Evolutionary conservation across 768 basidiomycete species (phyloP), one percentile per base, ranked within the genome.

Genomic region (Suillus lakei): DNA sequence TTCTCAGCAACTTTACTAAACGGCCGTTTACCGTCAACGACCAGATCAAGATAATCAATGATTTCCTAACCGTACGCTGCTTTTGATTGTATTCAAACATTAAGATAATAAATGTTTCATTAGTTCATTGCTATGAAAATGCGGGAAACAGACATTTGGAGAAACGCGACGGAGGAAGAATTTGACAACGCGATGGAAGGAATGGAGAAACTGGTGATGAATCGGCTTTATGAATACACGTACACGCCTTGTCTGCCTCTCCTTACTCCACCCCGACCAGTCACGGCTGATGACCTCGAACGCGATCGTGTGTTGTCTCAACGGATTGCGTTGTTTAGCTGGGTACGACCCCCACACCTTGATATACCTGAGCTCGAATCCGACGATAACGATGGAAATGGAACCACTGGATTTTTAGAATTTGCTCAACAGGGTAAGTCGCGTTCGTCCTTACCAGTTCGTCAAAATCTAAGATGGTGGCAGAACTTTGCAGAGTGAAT

Each of bases 151-250:
- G 95, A 96, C 26, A 80, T 91, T 0, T 98, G 96, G 96, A 87
- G 87, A 72, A 88, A 88, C 65, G 86, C 86, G 1, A 83, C 89
- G 3, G 90, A 94, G 26, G 79, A 81, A 7, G 96, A 99, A 76
- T 98, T 99, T 69, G 98, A 99, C 62, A 96, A 97, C 71, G 95
- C 96, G 0, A 87, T 95, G 82, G 98, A 99, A 78, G 96, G 96
- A 60, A 98, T 99, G 95, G 98, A 99, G 83, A 99, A 99, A 77
- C 86, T 99, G 8, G 98, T 99, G 69, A 99, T 99, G 98, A 99
- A 99, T 71, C 84, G 95, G 60, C 80, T 99, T 61, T 99, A 98
- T 76, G 94, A 96, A 71, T 95, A 97, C 72, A 98, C 95, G 0
- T 98, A 98, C 74, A 95, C 95, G 0, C 97, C 97, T 0, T 91